phyloP scores from a whole-genome alignment of 1,284 basidiomycete genomes.

The Apiotrichum sp. region DNA sequence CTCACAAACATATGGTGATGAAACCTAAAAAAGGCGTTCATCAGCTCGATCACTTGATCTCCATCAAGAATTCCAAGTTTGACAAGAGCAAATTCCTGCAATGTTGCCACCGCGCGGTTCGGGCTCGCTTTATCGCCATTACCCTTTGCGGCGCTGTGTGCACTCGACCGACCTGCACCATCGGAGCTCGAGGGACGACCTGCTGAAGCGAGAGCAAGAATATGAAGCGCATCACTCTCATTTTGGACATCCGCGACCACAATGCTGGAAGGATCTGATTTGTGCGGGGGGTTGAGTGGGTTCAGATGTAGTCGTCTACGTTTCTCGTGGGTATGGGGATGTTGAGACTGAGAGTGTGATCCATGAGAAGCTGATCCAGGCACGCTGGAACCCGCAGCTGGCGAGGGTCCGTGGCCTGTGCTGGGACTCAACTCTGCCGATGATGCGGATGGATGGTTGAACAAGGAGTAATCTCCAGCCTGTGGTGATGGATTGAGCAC shows the following conservation, averaged over 20 bases:
- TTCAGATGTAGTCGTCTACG: constrained; percentile 31
- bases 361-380: neutral
- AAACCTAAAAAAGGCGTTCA: constrained; percentile 44
- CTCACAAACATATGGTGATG: constrained; percentile 49
- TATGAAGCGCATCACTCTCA: constrained; percentile 45
- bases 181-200: constrained; percentile 8
- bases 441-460: constrained; percentile 14
- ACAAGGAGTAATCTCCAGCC: constrained; percentile 9
- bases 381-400: neutral
- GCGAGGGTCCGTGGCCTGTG: constrained; percentile 1
- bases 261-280: constrained; percentile 36
- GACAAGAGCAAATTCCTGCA: constrained; percentile 44
- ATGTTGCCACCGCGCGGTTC: neutral
- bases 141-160: too few relatives aligned
- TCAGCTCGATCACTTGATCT: constrained; percentile 35
- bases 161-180: neutral
- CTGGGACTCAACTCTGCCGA: constrained; percentile 19
- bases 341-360: neutral
- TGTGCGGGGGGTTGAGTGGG: constrained; percentile 10
- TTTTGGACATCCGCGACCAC: constrained; percentile 47
- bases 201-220: constrained; percentile 42
- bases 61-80: constrained; percentile 41
- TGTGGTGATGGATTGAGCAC: constrained; percentile 15
- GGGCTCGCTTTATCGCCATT: neutral
- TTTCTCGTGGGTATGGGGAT: constrained; percentile 14